Base-by-base conservation (phyloP, 139 green algal genomes). In the Trebouxia sp. region DNA sequence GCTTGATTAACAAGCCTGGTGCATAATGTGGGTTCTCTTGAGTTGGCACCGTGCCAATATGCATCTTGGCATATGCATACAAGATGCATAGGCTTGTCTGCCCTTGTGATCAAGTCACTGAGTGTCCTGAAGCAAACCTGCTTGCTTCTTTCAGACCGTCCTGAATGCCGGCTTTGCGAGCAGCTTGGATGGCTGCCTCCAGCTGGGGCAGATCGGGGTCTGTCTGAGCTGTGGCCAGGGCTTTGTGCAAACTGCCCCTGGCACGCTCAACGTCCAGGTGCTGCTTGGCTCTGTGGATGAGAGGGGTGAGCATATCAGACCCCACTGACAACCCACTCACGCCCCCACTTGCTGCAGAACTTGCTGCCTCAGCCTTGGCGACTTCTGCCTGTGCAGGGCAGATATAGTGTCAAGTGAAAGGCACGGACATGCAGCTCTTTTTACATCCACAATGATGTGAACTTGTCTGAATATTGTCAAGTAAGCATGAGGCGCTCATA, bases 181-280 rank as follows among this genome's bases (percentile, higher is more conserved):
- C 76, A 26, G 50, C 50, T 26, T 72, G 76, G 20, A 81, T 81
- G 50, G 76, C 76, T 28, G 51, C 76, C 37, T 96, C 92, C 45
- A 96, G 84, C 32, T 85, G 84, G 1, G 89, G 87, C 56, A 96
- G 84, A 65, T 96, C 90, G 0, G 78, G 32, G 17, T 94, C 85
- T 0, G 69, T 83, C 12, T 81, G 85, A 75, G 85, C 88, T 28
- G 47, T 70, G 14, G 83, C 50, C 20, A 86, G 82, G 11, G 90
- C 91, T 20, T 88, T 89, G 30, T 80, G 67, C 35, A 96, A 85
- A 38, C 83, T 86, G 75, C 93, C 90, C 7, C 80, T 82, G 0
- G 89, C 91, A 0, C 78, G 56, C 79, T 95, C 91, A 41, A 93
- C 80, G 38, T 94, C 88, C 80, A 95, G 82, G 37, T 90, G 87